Conservation (phyloP, 305 asterid species). For the Fraxinus sp. region DNA sequence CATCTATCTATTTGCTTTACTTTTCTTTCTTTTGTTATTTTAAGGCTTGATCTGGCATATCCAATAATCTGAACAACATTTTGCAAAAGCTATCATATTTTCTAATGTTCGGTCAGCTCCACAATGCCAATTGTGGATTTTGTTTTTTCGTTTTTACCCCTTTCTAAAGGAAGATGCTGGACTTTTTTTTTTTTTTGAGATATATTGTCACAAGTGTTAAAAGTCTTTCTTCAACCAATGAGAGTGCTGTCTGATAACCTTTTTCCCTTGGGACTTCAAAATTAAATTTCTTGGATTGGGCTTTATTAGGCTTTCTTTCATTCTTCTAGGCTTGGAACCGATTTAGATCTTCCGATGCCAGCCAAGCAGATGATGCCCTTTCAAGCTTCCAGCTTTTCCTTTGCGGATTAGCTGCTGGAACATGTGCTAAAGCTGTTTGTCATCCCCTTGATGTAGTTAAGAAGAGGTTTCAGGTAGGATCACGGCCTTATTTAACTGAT, state of each 20-base stretch:
- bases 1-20: background rate
- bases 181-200: background rate
- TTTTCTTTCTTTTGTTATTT: background rate
- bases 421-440: slow-evolving; percentile 80
- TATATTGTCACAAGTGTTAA: background rate
- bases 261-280: background rate
- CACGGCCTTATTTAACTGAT: background rate
- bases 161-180: background rate
- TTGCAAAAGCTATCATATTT: background rate
- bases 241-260: background rate
- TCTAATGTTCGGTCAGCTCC: background rate
- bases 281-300: background rate
- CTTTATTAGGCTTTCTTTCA: slow-evolving; percentile 4
- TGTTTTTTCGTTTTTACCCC: background rate
- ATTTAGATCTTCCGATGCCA: slow-evolving; percentile 32
- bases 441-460: slow-evolving; percentile 97
- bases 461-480: slow-evolving; percentile 87
- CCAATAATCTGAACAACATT: background rate
- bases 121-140: background rate
- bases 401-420: slow-evolving; percentile 87
- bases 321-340: slow-evolving; percentile 68
- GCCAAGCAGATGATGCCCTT: slow-evolving; percentile 33
- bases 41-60: background rate
- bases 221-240: background rate
- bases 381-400: slow-evolving; percentile 81